Evolutionary conservation across 1,139 yeast species (phyloP).

Genomic region (Nakaseomyces delphensis): DNA sequence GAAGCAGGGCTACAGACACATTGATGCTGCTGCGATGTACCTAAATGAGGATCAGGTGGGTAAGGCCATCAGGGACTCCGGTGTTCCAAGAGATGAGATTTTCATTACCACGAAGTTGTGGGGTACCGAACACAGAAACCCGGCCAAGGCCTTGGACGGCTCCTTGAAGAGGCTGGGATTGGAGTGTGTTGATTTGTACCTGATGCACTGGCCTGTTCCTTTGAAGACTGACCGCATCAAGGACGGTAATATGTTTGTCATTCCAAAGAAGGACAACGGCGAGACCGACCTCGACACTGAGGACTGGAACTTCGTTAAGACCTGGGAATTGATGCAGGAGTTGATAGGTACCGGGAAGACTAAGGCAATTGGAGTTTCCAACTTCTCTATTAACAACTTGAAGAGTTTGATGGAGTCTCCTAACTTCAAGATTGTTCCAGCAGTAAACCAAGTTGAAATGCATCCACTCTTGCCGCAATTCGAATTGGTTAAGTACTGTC

Average conservation of each 20-base stretch:
- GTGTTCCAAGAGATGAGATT: constrained; percentile 59
- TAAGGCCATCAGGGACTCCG: constrained; percentile 53
- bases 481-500: constrained; percentile 48
- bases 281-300: constrained; percentile 32
- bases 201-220: constrained; percentile 81
- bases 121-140: constrained; percentile 56
- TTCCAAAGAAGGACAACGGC: constrained; percentile 39
- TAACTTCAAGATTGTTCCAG: constrained; percentile 48
- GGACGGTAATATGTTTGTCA: constrained; percentile 30
- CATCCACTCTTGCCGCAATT: constrained; percentile 68
- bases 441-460: constrained; percentile 61
- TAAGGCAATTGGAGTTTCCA: constrained; percentile 70
- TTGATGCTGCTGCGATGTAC: constrained; percentile 69
- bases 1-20: constrained; percentile 64
- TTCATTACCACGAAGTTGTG: constrained; percentile 77
- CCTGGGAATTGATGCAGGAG: constrained; percentile 62
- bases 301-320: constrained; percentile 50
- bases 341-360: constrained; percentile 45
- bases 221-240: constrained; percentile 38
- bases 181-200: constrained; percentile 73
- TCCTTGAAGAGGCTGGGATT: constrained; percentile 59
- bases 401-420: constrained; percentile 33
- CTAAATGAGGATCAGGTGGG: constrained; percentile 65
- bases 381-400: constrained; percentile 50
- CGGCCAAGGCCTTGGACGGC: constrained; percentile 48